Conservation (phyloP, 345 rosid genomes). For the Linum lewisii region DNA sequence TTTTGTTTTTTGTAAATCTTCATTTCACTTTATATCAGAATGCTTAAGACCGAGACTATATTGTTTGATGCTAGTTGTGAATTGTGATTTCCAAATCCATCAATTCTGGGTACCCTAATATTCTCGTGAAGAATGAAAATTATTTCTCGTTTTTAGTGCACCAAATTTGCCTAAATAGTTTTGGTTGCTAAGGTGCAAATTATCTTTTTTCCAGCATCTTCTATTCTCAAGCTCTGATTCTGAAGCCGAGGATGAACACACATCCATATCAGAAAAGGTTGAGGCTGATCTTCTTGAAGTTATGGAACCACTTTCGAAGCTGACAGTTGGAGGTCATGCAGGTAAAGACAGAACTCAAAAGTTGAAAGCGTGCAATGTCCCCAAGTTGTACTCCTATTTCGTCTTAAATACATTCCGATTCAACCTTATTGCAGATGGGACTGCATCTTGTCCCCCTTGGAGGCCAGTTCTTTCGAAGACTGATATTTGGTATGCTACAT, state of each 20-base stretch:
- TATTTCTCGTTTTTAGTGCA: background rate
- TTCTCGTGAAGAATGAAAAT: too few species aligned
- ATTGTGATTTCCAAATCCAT: too few species aligned
- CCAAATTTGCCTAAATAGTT: background rate
- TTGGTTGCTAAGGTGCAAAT: background rate
- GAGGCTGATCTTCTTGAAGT: slow-evolving; percentile 26
- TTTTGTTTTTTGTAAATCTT: background rate
- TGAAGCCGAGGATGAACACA: slow-evolving; percentile 37
- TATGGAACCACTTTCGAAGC: slow-evolving; percentile 42
- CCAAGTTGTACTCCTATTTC: background rate
- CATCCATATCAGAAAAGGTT: slow-evolving; percentile 17
- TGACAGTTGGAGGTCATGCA: slow-evolving; percentile 36
- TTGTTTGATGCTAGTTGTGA: too few species aligned
- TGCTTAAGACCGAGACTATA: too few species aligned
- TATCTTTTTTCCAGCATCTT: slow-evolving; percentile 30
- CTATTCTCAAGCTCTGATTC: slow-evolving; percentile 46
- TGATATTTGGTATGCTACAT: slow-evolving; percentile 78
- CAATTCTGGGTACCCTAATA: too few species aligned
- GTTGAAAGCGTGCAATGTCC: background rate
- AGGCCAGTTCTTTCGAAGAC: slow-evolving; percentile 52
- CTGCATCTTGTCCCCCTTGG: slow-evolving; percentile 33
- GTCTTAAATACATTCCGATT: background rate
- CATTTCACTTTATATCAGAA: background rate
- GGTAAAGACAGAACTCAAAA: slow-evolving; percentile 22
- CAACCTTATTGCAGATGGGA: slow-evolving; percentile 19